A percentile compares a stretch with the other conserved stretches of the same genome.
phyloP scores from a whole-genome alignment of 331 rosid species.

The Rosa hybrid region DNA sequence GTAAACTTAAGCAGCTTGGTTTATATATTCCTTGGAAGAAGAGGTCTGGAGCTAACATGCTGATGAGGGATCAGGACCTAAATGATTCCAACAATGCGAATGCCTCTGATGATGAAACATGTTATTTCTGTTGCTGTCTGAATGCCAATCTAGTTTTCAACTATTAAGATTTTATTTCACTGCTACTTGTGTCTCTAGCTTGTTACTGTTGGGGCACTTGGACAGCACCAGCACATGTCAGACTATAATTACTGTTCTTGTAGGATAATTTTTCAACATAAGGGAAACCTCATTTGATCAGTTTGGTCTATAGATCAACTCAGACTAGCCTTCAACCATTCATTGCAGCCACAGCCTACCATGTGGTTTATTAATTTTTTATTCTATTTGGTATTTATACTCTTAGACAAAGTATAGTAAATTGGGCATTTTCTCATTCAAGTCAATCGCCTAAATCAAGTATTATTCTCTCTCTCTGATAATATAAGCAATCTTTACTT shows the following conservation, averaged over 20 bases:
- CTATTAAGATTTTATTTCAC: neutral
- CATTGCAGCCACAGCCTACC: no score
- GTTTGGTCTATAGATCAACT: neutral
- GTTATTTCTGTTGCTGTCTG: slow-evolving; percentile 34
- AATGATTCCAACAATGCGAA: slow-evolving; percentile 33
- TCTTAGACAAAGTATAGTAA: no score
- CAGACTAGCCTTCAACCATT: neutral
- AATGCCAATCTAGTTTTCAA: neutral
- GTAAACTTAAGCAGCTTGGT: slow-evolving; percentile 88
- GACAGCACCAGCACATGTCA: neutral
- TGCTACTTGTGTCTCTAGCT: neutral
- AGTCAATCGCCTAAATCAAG: neutral
- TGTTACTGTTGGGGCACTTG: neutral
- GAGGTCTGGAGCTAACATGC: slow-evolving; percentile 37
- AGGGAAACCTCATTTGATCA: neutral
- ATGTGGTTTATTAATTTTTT: no score
- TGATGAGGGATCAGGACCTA: slow-evolving; percentile 40
- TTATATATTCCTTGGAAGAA: slow-evolving; percentile 51
- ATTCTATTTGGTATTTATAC: no score
- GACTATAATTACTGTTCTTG: no score
- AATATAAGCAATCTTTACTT: neutral
- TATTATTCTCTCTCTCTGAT: neutral
- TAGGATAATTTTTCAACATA: neutral
- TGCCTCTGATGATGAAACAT: slow-evolving; percentile 69
- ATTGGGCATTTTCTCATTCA: no score